Conservation (phyloP, 129 eudicot species). For the Escallonia rubra region DNA sequence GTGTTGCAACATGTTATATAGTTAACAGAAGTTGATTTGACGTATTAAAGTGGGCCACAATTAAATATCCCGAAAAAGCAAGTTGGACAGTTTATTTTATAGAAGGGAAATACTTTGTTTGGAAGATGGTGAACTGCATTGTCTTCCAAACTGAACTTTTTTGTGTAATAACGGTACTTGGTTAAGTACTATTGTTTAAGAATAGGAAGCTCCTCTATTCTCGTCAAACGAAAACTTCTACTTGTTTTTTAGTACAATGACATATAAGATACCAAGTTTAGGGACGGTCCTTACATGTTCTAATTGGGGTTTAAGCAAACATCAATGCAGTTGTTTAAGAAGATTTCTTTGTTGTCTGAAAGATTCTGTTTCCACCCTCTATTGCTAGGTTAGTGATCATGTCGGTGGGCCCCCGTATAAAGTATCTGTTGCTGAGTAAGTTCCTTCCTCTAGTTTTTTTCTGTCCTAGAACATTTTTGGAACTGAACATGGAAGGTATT, state of each 20-base stretch:
- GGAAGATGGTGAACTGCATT: no score
- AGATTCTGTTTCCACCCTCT: background rate
- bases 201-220: background rate
- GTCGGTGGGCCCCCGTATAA: slow-evolving; percentile 62
- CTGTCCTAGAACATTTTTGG: background rate
- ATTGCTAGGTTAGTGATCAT: slow-evolving; percentile 47
- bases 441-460: background rate
- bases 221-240: background rate
- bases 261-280: no score
- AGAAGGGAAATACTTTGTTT: no score
- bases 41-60: no score
- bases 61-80: no score
- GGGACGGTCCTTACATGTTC: no score
- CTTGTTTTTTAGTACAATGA: background rate
- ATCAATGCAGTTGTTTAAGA: background rate
- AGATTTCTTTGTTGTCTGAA: background rate
- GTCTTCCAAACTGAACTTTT: background rate
- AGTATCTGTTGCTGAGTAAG: slow-evolving; percentile 54
- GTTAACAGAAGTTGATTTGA: no score
- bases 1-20: no score
- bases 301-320: no score
- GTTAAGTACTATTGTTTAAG: background rate
- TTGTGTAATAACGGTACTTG: background rate
- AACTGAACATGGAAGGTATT: no score
- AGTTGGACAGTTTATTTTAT: no score